A percentile compares a stretch with the other conserved stretches of the same genome.
Conservation (phyloP, 805 yeast genomes). For the Saturnispora dispora region DNA sequence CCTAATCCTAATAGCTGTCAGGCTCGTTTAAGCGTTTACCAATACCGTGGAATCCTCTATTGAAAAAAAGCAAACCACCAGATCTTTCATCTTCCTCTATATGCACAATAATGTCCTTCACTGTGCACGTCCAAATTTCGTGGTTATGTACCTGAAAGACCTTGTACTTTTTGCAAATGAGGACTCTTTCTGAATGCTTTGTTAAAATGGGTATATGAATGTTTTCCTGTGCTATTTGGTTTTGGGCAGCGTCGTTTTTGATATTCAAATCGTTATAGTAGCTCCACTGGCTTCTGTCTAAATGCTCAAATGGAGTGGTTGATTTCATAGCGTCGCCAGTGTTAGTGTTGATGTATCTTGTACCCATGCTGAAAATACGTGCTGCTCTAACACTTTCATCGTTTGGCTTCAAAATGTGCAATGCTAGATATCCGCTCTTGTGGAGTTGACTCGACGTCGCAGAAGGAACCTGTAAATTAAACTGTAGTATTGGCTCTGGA, state of each 20-base stretch:
- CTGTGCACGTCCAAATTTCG: conserved; percentile 84
- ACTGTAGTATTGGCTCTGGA: conserved; percentile 73
- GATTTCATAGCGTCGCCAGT: conserved; percentile 17
- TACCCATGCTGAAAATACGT: conserved; percentile 50
- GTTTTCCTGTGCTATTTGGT: conserved; percentile 12
- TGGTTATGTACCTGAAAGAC: conserved; percentile 67
- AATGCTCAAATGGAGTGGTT: conserved; percentile 46
- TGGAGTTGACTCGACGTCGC: conserved; percentile 64
- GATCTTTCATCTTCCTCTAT: conserved; percentile 28
- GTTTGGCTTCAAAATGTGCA: conserved; percentile 67
- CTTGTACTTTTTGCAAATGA: conserved; percentile 49
- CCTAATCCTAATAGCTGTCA: neutral
- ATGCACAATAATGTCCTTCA: conserved; percentile 41
- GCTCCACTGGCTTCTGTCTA: conserved; percentile 30
- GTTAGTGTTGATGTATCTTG: conserved; percentile 38
- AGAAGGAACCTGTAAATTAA: conserved; percentile 82
- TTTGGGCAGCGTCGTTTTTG: conserved; percentile 11
- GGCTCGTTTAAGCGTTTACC: conserved; percentile 20
- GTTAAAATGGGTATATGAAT: conserved; percentile 44
- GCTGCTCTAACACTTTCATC: conserved; percentile 48
- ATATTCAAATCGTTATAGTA: conserved; percentile 21
- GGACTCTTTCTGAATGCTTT: conserved; percentile 45
- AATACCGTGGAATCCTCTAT: conserved; percentile 47
- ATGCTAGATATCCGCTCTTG: conserved; percentile 48
- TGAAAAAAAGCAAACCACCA: conserved; percentile 62